Base-by-base conservation (phyloP, 2,329 filamentous ascomycete species). In the Verticillium zaregamsianum region DNA sequence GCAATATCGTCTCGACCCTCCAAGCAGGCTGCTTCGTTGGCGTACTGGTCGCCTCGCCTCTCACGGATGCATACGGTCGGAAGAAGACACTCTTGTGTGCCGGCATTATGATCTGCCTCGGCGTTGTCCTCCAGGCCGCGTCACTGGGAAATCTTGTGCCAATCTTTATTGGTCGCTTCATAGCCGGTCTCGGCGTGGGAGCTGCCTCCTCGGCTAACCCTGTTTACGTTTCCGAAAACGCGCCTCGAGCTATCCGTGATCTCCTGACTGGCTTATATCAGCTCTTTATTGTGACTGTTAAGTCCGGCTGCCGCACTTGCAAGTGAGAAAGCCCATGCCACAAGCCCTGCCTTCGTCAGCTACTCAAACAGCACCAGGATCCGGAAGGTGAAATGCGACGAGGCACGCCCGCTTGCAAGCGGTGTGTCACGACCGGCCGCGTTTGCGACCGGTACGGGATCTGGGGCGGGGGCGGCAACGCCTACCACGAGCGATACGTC, bases 141-240 rank as follows among this genome's bases (percentile, higher is more conserved):
- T 82, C 84, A 28, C 79, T 75, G 40, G 87, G 86, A 20, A 78
- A 84, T 63, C 74, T 90, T 39, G 79, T 80, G 37, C 77, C 78
- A 65, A 84, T 90, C 77, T 90, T 89, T 67, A 79, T 86, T 65
- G 87, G 87, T 62, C 81, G 86, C 71, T 85, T 78, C 62, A 69
- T 74, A 74, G 83, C 79, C 76, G 77, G 77, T 62, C 68, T 79
- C n/a, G 77, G 78, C 37, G 77, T 80, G 58, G 78, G 77, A 59
- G 71, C 68, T 17, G 73, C 77, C n/a, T 76, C 73, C 62, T 75
- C 74, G 61, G 70, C 79, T 58, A 79, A 78, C 62, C 77, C 77
- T 8, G 73, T 78, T 58, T 80, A 79, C 65, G 75, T 80, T 20
- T 76, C 76, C 49, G 78, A 79, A 62, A 79, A 79, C 64, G 71